Conservation (phyloP, 2,329 filamentous ascomycete genomes). For the Monilinia polystroma region DNA sequence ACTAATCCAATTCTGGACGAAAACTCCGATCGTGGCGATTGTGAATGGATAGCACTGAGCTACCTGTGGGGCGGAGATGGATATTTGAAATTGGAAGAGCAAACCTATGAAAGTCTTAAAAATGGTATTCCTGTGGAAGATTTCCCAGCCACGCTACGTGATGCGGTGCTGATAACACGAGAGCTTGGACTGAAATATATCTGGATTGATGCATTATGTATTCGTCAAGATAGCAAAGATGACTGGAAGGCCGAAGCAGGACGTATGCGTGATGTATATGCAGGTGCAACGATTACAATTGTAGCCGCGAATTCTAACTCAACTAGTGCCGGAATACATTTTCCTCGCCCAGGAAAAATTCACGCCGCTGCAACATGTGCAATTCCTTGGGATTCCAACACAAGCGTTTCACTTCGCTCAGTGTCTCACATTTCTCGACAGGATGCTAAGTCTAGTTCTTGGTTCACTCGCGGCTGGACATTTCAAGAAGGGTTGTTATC, state of each 20-base stretch:
- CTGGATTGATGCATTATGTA: conserved; percentile 23
- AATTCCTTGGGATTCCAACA: background rate
- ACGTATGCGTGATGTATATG: conserved; percentile 21
- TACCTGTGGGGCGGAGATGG: conserved; percentile 19
- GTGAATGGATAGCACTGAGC: conserved; percentile 17
- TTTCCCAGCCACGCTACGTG: conserved; percentile 17
- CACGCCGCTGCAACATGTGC: background rate
- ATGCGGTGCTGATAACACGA: conserved; percentile 11
- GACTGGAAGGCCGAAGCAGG: conserved; percentile 18
- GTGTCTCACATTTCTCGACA: conserved; percentile 20
- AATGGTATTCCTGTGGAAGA: conserved; percentile 8
- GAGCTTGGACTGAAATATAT: conserved; percentile 16
- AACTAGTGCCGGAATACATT: conserved; percentile 18
- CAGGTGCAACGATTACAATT: conserved; percentile 15
- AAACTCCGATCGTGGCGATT: conserved; percentile 5
- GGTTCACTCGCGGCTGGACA: conserved; percentile 22
- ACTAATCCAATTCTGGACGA: conserved; percentile 15
- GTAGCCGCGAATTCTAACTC: conserved; percentile 19
- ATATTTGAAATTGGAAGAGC: conserved; percentile 5
- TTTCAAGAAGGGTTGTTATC: conserved; percentile 21
- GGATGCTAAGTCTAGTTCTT: conserved; percentile 18
- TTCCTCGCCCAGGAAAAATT: background rate
- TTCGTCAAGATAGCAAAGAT: conserved; percentile 20
- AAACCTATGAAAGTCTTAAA: conserved; percentile 15
- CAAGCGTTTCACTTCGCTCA: conserved; percentile 8